phyloP scores from a whole-genome alignment of 495 filamentous ascomycete genomes.

The Amphirosellinia nigrospora region DNA sequence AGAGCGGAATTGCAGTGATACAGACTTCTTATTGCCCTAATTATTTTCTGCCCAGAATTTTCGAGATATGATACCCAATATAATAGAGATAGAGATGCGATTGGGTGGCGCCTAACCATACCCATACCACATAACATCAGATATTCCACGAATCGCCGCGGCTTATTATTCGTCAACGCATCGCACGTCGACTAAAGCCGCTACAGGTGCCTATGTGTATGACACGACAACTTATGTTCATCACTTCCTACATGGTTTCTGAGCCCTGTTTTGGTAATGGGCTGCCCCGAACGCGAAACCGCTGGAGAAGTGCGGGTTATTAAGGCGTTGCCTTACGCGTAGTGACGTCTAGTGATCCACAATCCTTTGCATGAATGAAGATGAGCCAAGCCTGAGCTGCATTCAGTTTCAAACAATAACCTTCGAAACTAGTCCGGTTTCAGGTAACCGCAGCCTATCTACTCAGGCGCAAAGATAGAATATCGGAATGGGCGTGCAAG shows the following conservation, averaged over 20 bases:
- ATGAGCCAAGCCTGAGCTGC: too few species aligned
- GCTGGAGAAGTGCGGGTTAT: not conserved
- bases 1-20: slow-evolving; percentile 32
- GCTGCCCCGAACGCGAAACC: not conserved
- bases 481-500: too few species aligned
- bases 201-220: not conserved
- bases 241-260: not conserved
- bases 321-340: not conserved
- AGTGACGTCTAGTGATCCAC: too few species aligned
- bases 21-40: not conserved
- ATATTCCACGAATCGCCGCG: not conserved
- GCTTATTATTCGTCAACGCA: not conserved
- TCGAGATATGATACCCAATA: slow-evolving; percentile 13
- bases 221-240: not conserved
- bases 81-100: slow-evolving; percentile 6
- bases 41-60: not conserved
- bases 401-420: too few species aligned
- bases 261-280: not conserved
- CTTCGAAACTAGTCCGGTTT: too few species aligned
- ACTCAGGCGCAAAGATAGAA: too few species aligned
- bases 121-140: not conserved
- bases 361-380: too few species aligned
- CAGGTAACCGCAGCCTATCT: too few species aligned
- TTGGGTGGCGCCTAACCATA: not conserved
- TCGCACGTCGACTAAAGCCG: not conserved